These are phyloP conservation scores for Yamadazyma atmosphaerica DNA, from an alignment of 1,139 yeast genomes.

Conservation along the genomic window DNA sequence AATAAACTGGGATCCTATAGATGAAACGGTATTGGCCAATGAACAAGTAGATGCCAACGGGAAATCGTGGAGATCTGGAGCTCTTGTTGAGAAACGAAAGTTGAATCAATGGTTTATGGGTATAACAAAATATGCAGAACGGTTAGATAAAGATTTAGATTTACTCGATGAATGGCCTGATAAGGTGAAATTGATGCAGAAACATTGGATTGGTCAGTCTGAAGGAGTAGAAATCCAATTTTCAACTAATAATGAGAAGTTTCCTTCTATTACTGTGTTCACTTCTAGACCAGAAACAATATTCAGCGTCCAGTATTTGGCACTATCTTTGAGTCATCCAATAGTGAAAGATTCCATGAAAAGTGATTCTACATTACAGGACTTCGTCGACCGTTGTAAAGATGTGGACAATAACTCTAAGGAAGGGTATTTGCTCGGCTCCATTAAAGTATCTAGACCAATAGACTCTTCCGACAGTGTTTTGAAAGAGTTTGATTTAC, in stretches of 20 bases:
- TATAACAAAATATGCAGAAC: slow-evolving; percentile 77
- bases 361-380: too few relatives aligned
- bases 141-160: slow-evolving; percentile 61
- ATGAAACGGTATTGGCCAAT: slow-evolving; percentile 89
- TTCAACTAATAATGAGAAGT: slow-evolving; percentile 19
- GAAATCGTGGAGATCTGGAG: slow-evolving; percentile 95
- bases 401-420: slow-evolving; percentile 52
- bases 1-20: slow-evolving; percentile 98
- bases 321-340: slow-evolving; percentile 73
- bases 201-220: slow-evolving; percentile 90
- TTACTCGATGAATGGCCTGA: slow-evolving; percentile 76
- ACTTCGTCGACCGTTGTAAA: too few relatives aligned
- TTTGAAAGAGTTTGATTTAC: slow-evolving; percentile 37
- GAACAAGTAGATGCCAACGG: slow-evolving; percentile 95
- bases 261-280: slow-evolving; percentile 50
- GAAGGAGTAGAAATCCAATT: slow-evolving; percentile 73
- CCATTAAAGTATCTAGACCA: slow-evolving; percentile 60
- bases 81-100: slow-evolving; percentile 76
- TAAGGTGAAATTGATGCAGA: slow-evolving; percentile 87
- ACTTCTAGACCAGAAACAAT: slow-evolving; percentile 92
- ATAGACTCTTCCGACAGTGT: slow-evolving; percentile 34
- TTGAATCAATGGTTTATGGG: slow-evolving; percentile 93
- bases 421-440: slow-evolving; percentile 53
- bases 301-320: slow-evolving; percentile 78
- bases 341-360: slow-evolving; percentile 51